These are phyloP conservation scores for Chalciporus piperatus DNA, from an alignment of 768 basidiomycete species.

Conservation along the genomic window DNA sequence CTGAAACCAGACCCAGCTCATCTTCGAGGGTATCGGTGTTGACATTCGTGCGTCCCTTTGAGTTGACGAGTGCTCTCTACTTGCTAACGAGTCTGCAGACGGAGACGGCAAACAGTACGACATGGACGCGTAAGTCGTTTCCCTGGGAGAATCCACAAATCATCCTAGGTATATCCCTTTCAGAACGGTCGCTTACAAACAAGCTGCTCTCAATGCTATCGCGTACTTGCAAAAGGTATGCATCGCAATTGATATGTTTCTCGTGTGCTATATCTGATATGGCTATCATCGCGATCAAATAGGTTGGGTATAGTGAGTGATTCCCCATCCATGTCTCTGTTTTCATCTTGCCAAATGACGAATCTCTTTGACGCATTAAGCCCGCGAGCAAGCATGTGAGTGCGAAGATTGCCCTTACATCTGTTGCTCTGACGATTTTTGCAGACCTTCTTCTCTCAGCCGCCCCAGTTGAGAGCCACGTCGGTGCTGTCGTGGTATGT, in stretches of 20 bases:
- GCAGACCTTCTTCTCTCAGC: slow-evolving; percentile 65
- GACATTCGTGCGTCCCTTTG: slow-evolving; percentile 50
- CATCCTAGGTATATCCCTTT: not conserved
- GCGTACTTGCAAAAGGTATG: slow-evolving; percentile 65
- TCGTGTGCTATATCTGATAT: not conserved
- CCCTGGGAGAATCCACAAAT: not conserved
- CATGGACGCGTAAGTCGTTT: slow-evolving; percentile 62
- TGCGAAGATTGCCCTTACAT: not conserved
- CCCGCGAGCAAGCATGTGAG: slow-evolving; percentile 75
- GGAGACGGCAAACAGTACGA: slow-evolving; percentile 74
- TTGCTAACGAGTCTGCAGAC: slow-evolving; percentile 35
- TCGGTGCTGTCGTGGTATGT: slow-evolving; percentile 67
- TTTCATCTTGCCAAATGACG: not conserved
- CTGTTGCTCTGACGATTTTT: not conserved
- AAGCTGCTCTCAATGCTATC: slow-evolving; percentile 75
- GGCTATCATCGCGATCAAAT: not conserved
- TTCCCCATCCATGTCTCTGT: not conserved
- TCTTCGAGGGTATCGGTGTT: slow-evolving; percentile 75
- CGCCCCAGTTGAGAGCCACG: slow-evolving; percentile 67
- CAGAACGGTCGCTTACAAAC: slow-evolving; percentile 76
- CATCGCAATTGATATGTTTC: not conserved
- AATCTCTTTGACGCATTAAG: slow-evolving; percentile 29
- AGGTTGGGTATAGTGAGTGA: slow-evolving; percentile 70
- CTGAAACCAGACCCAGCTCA: slow-evolving; percentile 39
- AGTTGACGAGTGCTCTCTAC: not conserved